Evolutionary conservation across 768 basidiomycete genomes (phyloP), one percentile per base, ranked within the genome.

Genomic region (Boletus vermiculosoides): DNA sequence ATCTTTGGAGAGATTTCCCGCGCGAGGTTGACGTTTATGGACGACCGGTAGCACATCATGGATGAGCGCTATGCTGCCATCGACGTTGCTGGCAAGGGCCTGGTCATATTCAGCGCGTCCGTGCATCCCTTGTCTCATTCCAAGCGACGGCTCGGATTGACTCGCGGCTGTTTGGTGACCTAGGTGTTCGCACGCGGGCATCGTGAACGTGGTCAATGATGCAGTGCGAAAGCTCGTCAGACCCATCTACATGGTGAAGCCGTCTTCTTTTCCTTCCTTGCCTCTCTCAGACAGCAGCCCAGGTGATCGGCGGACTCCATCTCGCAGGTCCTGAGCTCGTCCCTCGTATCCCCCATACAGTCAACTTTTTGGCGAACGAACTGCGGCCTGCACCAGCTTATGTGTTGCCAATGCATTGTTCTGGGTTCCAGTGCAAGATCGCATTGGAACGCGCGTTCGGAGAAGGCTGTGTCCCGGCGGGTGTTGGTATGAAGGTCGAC

Each of bases 281-380:
- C 20, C 15, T 23, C 20, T 34, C 37, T 60, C 37, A 45, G 36
- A 59, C 40, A 20, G 20, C 20, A n/a, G 12, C 10, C 50, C 22
- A 92, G 89, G 76, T 91, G 47, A 78, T 92, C 39, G 92, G 92
- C 2, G 92, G 92, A 22, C 74, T 94, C 12, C 92, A 94, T 68
- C 84, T 94, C n/a, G 89, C 86, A 1, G 82, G 85, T 8, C 78
- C 86, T 0, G 88, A 90, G 57, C 77, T 85, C 18, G 75, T 75
- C 11, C 73, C 78, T 23, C 84, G 89, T 46, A 84, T 92, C 52
- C 76, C 76, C 1, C 82, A 82, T 11, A 94, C 92, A 0, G 82
- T 92, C 50, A 71, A 86, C 13, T 92, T 90, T 70, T 72, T 94
- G 34, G 79, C 86, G 0, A 73, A 77, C n/a, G 64, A 78, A 52